Conservation (phyloP, 768 basidiomycete species). For the Lentinula edodes region DNA sequence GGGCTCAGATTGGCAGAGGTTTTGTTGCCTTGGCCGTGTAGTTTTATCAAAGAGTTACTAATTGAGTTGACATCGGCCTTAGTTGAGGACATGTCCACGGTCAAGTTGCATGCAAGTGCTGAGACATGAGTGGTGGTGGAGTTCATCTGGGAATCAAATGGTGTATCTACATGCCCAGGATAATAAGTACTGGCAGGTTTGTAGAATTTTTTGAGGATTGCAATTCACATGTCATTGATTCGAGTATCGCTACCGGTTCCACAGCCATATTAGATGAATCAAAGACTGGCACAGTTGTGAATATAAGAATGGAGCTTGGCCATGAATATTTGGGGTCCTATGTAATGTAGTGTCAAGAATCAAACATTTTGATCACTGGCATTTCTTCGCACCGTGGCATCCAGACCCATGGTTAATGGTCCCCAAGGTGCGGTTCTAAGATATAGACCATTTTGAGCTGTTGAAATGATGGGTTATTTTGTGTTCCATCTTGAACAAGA, state of each 20-base stretch:
- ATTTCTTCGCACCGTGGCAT: not conserved
- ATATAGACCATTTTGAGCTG: not conserved
- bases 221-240: slow-evolving; percentile 2
- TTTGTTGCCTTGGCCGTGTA: not conserved
- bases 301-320: not conserved
- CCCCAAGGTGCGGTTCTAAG: slow-evolving; percentile 2
- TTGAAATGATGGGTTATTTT: not conserved
- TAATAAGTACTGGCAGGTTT: no score
- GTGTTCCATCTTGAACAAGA: not conserved
- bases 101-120: slow-evolving; percentile 6
- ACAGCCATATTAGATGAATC: not conserved
- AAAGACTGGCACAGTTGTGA: not conserved
- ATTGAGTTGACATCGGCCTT: not conserved
- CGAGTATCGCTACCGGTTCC: not conserved
- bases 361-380: no score
- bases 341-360: not conserved
- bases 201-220: no score
- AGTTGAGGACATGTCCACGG: not conserved
- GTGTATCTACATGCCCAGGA: not conserved
- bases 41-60: not conserved
- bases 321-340: not conserved
- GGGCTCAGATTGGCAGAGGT: not conserved
- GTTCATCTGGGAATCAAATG: not conserved
- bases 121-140: not conserved
- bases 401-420: not conserved